phyloP scores from a whole-genome alignment of 139 green algal genomes.

The Chlorella sp. region DNA sequence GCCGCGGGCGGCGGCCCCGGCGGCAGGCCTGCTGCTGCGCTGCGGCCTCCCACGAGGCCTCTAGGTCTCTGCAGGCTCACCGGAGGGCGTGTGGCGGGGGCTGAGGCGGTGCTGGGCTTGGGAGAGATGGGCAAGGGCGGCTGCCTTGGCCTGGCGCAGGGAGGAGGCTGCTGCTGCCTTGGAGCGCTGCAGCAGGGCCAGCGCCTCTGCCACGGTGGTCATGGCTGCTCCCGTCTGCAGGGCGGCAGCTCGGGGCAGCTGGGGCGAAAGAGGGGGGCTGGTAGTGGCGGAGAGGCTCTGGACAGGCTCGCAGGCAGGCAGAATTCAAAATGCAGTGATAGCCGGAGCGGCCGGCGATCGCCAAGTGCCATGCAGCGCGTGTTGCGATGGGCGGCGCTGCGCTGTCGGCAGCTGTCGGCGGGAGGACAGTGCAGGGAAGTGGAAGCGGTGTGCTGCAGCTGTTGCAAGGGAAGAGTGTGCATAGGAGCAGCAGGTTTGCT shows the following conservation, averaged over 20 bases:
- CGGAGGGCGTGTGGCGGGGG: conserved; percentile 11
- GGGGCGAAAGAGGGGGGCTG: too few relatives aligned
- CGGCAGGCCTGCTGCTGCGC: background rate
- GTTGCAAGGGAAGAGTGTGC: too few relatives aligned
- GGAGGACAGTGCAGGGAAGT: too few relatives aligned
- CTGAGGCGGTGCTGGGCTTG: background rate
- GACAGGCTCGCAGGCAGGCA: too few relatives aligned
- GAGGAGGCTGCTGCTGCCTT: background rate
- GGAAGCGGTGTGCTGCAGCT: too few relatives aligned
- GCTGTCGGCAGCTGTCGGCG: too few relatives aligned
- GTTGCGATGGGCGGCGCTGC: too few relatives aligned
- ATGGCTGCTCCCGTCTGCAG: background rate
- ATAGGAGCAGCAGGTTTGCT: too few relatives aligned
- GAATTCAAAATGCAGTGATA: too few relatives aligned
- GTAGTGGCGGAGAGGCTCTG: too few relatives aligned
- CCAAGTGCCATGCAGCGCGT: too few relatives aligned
- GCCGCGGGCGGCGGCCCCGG: background rate
- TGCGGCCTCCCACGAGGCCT: background rate
- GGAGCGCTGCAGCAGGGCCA: background rate
- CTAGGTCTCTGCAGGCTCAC: background rate
- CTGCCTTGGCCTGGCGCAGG: background rate
- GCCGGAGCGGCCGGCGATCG: too few relatives aligned
- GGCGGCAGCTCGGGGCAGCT: background rate
- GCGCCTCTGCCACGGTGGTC: background rate
- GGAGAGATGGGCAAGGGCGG: background rate